Base-by-base conservation (phyloP, 805 yeast species). In the Dipodascopsis uninucleata region DNA sequence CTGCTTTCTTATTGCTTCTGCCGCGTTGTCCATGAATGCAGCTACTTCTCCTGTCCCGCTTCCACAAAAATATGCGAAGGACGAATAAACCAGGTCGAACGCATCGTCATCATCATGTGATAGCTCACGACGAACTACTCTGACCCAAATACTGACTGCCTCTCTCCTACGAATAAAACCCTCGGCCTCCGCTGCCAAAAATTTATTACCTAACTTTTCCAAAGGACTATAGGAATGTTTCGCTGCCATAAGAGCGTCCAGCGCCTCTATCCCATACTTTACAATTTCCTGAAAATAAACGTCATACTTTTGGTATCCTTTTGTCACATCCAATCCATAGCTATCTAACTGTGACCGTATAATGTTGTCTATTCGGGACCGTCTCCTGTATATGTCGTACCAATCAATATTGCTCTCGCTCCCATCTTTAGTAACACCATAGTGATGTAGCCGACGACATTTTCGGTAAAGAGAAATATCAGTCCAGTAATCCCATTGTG, bases 141-240 rank as follows among this genome's bases (percentile, higher is more conserved):
- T 24, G 10, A 33, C 9, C 35, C 48, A 42, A 17, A 36, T 31
- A 2, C 26, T 9, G 8, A 43, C 28, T 22, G 43, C 51, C 12
- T 38, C 36, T 14, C 36, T 33, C 10, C 51, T 39, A 4, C 43
- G 47, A 8, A 47, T 42, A 20, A 20, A 42, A 12, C 51, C 47
- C 12, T 18, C 39, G 28, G 37, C 43, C 23, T 47, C 36, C 17
- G 23, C 24, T 5, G 51, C 47, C 9, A 47, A 25, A 28, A 36
- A 47, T 20, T 37, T 21, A 4, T 14, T 17, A 18, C 47, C 35
- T 24, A 46, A 31, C n/a, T 12, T 17, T 17, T 31, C 28, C 14
- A 16, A 5, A 32, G 22, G 32, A 6, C 18, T 16, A 34, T n/a
- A 3, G 28, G 24, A 31, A 17, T 33, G 28, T 7, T 16, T 17